These are phyloP conservation scores for Psilocybe cubensis DNA, from an alignment of 768 basidiomycete species.

Conservation along the genomic window DNA sequence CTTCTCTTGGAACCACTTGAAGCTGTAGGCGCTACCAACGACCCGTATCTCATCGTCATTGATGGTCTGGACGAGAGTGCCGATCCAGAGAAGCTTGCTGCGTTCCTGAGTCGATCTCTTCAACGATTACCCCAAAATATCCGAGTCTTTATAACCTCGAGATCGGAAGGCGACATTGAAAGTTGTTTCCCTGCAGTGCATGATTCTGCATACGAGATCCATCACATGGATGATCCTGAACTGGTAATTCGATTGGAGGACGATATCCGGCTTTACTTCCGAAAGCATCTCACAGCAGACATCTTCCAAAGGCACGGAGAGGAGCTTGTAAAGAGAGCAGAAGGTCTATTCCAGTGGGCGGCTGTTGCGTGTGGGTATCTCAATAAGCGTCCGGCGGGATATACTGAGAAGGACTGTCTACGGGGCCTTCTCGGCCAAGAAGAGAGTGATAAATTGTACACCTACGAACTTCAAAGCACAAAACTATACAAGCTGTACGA, in stretches of 20 bases:
- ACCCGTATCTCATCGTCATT: background rate
- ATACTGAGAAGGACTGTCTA: background rate
- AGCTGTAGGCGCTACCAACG: background rate
- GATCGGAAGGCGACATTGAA: background rate
- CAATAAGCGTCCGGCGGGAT: background rate
- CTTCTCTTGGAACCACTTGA: conserved; percentile 1
- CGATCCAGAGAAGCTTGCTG: background rate
- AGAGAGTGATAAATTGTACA: background rate
- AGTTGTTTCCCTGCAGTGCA: background rate
- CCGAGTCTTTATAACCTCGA: background rate
- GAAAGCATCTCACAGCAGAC: background rate
- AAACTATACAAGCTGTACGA: conserved; percentile 1
- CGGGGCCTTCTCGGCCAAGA: background rate
- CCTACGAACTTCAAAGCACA: background rate
- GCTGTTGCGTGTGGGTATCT: conserved; percentile 2
- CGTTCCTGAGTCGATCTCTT: background rate
- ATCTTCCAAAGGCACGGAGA: background rate
- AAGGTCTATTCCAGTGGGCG: conserved; percentile 7
- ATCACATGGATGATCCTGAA: background rate
- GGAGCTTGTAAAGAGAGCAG: conserved; percentile 1
- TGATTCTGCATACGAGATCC: background rate
- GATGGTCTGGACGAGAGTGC: conserved; percentile 4
- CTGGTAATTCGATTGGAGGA: background rate
- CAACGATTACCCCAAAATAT: background rate
- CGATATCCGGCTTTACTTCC: background rate